These are phyloP conservation scores for Anisodus acutangulus DNA, from an alignment of 257 asterid species.

Conservation along the genomic window DNA sequence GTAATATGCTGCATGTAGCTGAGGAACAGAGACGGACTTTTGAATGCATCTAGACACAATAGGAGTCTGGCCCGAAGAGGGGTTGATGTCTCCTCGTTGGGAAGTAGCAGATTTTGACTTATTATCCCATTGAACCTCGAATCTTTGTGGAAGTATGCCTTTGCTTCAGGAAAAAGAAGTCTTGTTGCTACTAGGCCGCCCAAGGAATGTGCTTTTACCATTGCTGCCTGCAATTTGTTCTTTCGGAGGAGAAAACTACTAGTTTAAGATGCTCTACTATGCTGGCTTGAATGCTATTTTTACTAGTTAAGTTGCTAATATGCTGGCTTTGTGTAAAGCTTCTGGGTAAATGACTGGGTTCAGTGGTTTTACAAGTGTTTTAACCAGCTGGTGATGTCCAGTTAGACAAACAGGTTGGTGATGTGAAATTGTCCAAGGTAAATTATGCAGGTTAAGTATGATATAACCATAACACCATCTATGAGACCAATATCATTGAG, in stretches of 20 bases:
- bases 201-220: constrained; percentile 24
- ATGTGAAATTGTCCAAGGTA: not conserved
- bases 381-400: constrained; percentile 23
- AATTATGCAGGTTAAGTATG: constrained; percentile 21
- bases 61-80: not conserved
- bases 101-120: not conserved
- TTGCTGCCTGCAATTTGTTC: constrained; percentile 23
- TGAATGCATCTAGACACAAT: not conserved
- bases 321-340: constrained; percentile 25
- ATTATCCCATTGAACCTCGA: not conserved
- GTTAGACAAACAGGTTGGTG: constrained; percentile 18
- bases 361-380: constrained; percentile 8
- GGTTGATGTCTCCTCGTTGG: not conserved
- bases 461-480: constrained; percentile 7
- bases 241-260: constrained; percentile 27
- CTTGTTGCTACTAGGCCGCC: constrained; percentile 3
- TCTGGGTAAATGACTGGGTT: not conserved
- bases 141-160: not conserved
- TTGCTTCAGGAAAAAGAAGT: not conserved
- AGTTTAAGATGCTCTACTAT: constrained; percentile 24
- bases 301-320: constrained; percentile 27
- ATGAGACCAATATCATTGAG: constrained; percentile 32
- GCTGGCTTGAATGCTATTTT: constrained; percentile 21
- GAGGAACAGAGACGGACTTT: not conserved
- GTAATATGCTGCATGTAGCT: not conserved